Evolutionary conservation across 805 yeast genomes (phyloP), one percentile per base, ranked within the genome.

Genomic region (Wickerhamiella occidentalis): DNA sequence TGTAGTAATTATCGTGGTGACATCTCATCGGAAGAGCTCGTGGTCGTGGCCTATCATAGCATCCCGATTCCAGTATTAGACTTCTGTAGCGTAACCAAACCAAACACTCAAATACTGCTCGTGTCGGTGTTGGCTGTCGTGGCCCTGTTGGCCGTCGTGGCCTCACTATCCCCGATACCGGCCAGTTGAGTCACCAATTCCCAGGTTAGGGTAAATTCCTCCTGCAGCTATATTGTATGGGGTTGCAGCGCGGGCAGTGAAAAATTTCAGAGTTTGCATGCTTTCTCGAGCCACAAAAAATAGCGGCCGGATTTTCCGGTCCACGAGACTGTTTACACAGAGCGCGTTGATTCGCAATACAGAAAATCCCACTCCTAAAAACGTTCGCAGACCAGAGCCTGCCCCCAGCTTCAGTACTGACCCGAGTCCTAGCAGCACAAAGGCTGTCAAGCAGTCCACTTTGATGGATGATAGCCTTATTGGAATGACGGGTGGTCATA

Each of bases 401-500:
- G 67, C 68, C 21, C 68, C 68, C 4, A 55, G 64, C 33, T 65
- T 65, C 56, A 63, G 64, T 55, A 50, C 53, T 22, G 56, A 55
- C 28, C 51, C 53, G 40, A 49, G 41, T 30, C 48, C 48, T 19
- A 18, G 33, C 23, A n/a, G 13, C 33, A 11, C 18, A n/a, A 50
- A 49, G 29, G 45, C 52, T 7, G 40, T 30, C 21, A 38, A 47
- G 18, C 21, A 11, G 15, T 26, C 46, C 22, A 56, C 63, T 6
- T 56, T 61, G 15, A 62, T 62, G 64, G 70, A 67, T 49, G 88
- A 82, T 60, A 83, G 95, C 4, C 80, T 90, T 61, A 87, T 92
- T 49, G 98, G 98, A 15, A 75, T 87, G 59, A 82, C 95, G n/a
- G 98, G 98, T 55, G 98, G 98, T 58, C 92, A 92, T 69, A 88